Conservation (phyloP, 2,329 filamentous ascomycete species). For the Metarhizium rileyi region DNA sequence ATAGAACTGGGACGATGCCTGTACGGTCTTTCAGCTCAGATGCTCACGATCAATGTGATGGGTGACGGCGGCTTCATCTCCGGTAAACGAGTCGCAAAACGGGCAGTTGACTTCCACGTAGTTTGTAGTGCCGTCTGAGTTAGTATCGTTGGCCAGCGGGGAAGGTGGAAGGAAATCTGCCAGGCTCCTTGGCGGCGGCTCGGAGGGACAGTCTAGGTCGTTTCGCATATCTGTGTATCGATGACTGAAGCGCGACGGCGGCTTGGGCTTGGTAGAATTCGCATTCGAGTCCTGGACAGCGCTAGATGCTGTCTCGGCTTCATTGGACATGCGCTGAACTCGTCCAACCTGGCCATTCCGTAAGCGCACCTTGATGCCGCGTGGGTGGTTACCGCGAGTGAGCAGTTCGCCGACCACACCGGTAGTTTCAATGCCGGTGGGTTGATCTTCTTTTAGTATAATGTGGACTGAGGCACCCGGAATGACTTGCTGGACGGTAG, state of each 20-base stretch:
- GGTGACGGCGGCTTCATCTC: conserved; percentile 57
- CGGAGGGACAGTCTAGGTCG: conserved; percentile 26
- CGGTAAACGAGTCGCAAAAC: conserved; percentile 56
- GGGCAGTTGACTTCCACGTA: conserved; percentile 39
- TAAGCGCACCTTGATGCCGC: conserved; percentile 71
- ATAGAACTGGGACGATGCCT: neutral
- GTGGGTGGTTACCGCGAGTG: conserved; percentile 63
- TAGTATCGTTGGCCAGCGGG: conserved; percentile 6
- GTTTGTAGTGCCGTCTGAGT: neutral
- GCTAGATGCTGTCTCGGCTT: neutral
- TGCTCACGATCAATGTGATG: conserved; percentile 48
- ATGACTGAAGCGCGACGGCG: conserved; percentile 18
- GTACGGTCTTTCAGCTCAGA: conserved; percentile 13
- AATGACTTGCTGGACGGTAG: conserved; percentile 41
- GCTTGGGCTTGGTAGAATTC: conserved; percentile 1
- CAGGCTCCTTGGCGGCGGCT: conserved; percentile 29
- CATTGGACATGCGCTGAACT: conserved; percentile 51
- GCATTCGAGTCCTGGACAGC: no score
- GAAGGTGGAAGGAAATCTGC: conserved; percentile 39
- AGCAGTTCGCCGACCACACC: conserved; percentile 59
- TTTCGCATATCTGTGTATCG: conserved; percentile 25
- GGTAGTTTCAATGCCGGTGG: conserved; percentile 59
- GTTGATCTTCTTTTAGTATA: conserved; percentile 66
- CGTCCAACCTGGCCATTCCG: conserved; percentile 62
- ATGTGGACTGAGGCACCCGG: conserved; percentile 60